phyloP scores from a whole-genome alignment of 1,139 yeast genomes.

The Lodderomyces orthopsilosis region DNA sequence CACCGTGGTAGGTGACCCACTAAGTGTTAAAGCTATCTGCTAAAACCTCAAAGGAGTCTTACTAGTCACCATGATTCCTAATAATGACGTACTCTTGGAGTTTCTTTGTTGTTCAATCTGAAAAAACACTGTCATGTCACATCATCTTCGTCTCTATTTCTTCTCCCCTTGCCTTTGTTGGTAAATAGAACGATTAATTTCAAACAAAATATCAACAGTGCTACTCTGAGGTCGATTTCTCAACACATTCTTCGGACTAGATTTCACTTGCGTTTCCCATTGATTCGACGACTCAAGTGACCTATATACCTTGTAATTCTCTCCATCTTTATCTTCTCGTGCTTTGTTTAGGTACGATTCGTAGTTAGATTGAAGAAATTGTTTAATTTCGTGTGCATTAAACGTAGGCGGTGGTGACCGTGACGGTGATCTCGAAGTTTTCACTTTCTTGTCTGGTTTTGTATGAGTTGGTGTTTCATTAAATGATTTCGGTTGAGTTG shows the following conservation, averaged over 20 bases:
- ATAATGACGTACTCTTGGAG: no score
- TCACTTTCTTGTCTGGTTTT: not conserved
- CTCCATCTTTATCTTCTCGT: conserved; percentile 18
- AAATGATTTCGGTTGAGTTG: conserved; percentile 4
- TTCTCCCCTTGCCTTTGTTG: conserved; percentile 13
- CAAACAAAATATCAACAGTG: conserved; percentile 19
- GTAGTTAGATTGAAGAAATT: conserved; percentile 18
- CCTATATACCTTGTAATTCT: conserved; percentile 17
- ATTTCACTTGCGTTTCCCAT: conserved; percentile 19
- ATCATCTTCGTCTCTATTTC: not conserved
- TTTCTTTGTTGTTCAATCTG: no score
- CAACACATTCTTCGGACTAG: conserved; percentile 17
- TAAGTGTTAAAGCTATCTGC: no score
- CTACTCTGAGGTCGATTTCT: conserved; percentile 11
- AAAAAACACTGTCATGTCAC: no score
- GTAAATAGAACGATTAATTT: conserved; percentile 20
- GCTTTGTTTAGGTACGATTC: conserved; percentile 18
- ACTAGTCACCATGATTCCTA: no score
- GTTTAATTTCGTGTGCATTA: conserved; percentile 18
- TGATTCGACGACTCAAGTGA: conserved; percentile 24
- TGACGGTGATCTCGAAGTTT: conserved; percentile 3
- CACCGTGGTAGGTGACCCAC: no score
- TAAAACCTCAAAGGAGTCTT: no score
- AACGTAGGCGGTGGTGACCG: conserved; percentile 9
- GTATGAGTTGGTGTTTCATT: conserved; percentile 5